Conservation (phyloP, 1,139 yeast species). For the Saccharomyces hybrid region DNA sequence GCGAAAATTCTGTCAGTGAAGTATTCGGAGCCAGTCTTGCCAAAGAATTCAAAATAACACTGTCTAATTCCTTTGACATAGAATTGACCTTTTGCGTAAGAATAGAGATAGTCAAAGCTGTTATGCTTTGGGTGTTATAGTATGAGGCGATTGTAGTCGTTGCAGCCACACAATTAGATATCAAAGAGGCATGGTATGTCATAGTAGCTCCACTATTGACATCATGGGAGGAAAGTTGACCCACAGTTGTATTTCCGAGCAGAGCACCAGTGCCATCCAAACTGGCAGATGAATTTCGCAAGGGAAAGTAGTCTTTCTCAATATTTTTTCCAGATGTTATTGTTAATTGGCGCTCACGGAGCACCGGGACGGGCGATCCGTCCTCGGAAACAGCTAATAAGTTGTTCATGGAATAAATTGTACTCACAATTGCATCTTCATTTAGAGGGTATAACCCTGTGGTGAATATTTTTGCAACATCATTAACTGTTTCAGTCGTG, state of each 20-base stretch:
- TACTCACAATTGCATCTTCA: slow-evolving; percentile 81
- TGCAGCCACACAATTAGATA: slow-evolving; percentile 62
- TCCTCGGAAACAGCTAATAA: slow-evolving; percentile 53
- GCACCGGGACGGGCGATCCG: slow-evolving; percentile 29
- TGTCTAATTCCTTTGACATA: slow-evolving; percentile 36
- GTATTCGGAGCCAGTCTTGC: slow-evolving; percentile 46
- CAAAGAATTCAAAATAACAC: slow-evolving; percentile 43
- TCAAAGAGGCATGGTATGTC: slow-evolving; percentile 19
- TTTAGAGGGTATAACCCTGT: slow-evolving; percentile 38
- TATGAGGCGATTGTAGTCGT: slow-evolving; percentile 63
- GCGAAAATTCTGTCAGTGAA: slow-evolving; percentile 46
- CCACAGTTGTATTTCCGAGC: slow-evolving; percentile 3
- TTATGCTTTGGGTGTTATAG: slow-evolving; percentile 67
- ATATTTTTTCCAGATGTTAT: slow-evolving; percentile 15
- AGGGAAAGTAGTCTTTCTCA: not conserved
- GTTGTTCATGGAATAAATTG: slow-evolving; percentile 78
- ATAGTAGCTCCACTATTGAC: slow-evolving; percentile 5
- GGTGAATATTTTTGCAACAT: slow-evolving; percentile 37
- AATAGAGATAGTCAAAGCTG: slow-evolving; percentile 76
- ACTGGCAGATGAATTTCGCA: not conserved
- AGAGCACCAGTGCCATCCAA: slow-evolving; percentile 1
- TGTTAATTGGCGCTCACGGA: slow-evolving; percentile 33
- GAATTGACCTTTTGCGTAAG: slow-evolving; percentile 70
- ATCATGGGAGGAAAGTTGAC: slow-evolving; percentile 7
- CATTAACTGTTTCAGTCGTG: slow-evolving; percentile 22